Conservation (phyloP, 140 eudicot genomes). For the Cichorium intybus region DNA sequence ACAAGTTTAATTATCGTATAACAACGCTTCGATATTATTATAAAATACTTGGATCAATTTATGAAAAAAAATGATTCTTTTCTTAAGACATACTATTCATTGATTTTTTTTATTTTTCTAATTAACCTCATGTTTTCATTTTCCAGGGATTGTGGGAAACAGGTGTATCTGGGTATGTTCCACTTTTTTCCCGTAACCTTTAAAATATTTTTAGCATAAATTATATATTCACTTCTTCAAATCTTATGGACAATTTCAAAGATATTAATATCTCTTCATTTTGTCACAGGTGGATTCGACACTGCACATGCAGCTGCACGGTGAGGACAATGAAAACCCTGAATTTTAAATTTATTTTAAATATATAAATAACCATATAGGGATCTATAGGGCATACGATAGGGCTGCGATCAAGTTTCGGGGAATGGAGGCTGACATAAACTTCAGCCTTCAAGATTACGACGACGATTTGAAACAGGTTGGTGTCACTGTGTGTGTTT, state of each 20-base stretch:
- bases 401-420: conserved; percentile 98
- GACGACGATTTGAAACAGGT: conserved; percentile 94
- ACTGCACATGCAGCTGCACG: conserved; percentile 99
- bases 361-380: not conserved
- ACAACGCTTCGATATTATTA: not conserved
- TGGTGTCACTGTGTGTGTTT: conserved; percentile 19
- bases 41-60: not conserved
- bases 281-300: conserved; percentile 82
- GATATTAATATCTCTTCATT: conserved; percentile 3
- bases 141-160: conserved; percentile 98
- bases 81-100: not conserved
- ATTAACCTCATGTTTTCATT: conserved; percentile 13
- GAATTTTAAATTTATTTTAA: not conserved
- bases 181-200: not conserved
- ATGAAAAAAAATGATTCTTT: not conserved
- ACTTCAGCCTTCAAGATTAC: conserved; percentile 79
- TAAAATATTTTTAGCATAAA: not conserved
- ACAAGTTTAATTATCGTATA: not conserved
- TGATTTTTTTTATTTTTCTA: not conserved
- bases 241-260: not conserved
- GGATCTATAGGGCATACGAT: conserved; percentile 77
- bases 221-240: not conserved
- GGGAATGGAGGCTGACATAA: conserved; percentile 96
- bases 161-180: conserved; percentile 88
- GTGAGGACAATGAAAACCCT: conserved; percentile 43